Base-by-base conservation (phyloP, 345 rosid species). In the Syzygium aromaticum region DNA sequence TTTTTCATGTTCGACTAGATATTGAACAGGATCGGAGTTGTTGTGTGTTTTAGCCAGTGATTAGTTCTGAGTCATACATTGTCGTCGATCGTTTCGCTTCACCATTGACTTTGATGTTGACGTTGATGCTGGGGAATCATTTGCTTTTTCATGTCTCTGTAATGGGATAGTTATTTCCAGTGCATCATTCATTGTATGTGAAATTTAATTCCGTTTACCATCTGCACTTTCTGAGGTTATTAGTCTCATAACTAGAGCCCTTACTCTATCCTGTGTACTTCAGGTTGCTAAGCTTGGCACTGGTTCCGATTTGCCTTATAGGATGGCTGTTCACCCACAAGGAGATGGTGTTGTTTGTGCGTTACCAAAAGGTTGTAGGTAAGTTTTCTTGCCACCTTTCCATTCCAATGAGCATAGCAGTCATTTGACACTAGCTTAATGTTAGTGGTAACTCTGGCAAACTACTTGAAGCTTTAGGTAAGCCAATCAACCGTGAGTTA, bases 341-440 rank as follows among this genome's bases (percentile, higher is more conserved):
- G 96, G 94, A 86, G 96, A 90, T 85, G 99, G 99, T 64, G 86
- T 95, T 43, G 80, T 98, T n/a, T 96, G 95, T 85, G 99, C 96
- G 52, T 77, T 95, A 85, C 93, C 96, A 22, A 92, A 93, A 52
- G 87, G 94, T 86, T 96, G 99, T 95, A 93, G 92, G 99, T 95
- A 86, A 64, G 87, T 78, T 13, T 52, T 86, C 86, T 84, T 17
- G 17, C 30, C 85, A 49, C 21, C 59, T 54, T 46, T 52, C 49
- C 86, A 67, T 38, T 54, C 27, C 3, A 3, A 51, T 38, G 28
- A 46, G 49, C 46, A 40, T 23, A 25, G 12, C 12, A 53, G 84
- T 86, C 54, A 4, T 40, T 84, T 84, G 49, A 84, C 85, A 28
- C 25, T 38, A 51, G 87, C 80, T 2, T 30, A 52, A 61, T 43